Evolutionary conservation across 2,329 filamentous ascomycete genomes (phyloP), one percentile per base, ranked within the genome.

Genomic region (Microcyclospora pomicola): DNA sequence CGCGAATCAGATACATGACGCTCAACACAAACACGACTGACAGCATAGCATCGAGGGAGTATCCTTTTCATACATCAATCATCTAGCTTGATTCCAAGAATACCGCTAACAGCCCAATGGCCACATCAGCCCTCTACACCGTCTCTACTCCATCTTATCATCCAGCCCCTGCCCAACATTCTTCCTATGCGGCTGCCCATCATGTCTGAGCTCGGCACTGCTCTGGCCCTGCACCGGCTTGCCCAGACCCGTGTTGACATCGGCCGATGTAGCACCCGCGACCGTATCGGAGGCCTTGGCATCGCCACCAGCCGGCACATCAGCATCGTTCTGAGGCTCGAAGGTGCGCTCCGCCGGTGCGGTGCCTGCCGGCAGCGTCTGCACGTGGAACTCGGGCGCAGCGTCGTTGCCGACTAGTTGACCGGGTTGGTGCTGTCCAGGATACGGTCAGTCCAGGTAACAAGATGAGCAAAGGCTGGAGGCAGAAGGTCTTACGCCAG

Each of bases 301-400:
- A 37, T 67, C 64, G 37, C 64, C 60, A n/a, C 42, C 48, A 35
- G 60, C 52, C 4, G 64, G 62, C 9, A 55, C 45, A 43, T 47
- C 46, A 13, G 36, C 45, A 40, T 59, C 53, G 57, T 68, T 67
- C 12, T n/a, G 12, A 19, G 67, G 64, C 9, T 56, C 48, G 60
- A 63, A 69, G 13, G 64, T 63, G 12, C 49, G 55, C 31, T 59
- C 54, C 1, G 59, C 44, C 1, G 80, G 80, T 0, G 80, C 80
- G 3, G 73, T 72, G 42, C 80, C 80, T 0, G 77, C 60, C 0
- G 76, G 68, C 28, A 75, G 60, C 1, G 67, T 69, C 55, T 84
- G 47, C 15, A 73, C 70, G 49, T 70, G 64, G 64, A 81, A 85
- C 51, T 81, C 78, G 14, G 74, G 74, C 10, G 59, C 53, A 15